Base-by-base conservation (phyloP, 306 rosid species). In the Fragaria nilgerrensis region DNA sequence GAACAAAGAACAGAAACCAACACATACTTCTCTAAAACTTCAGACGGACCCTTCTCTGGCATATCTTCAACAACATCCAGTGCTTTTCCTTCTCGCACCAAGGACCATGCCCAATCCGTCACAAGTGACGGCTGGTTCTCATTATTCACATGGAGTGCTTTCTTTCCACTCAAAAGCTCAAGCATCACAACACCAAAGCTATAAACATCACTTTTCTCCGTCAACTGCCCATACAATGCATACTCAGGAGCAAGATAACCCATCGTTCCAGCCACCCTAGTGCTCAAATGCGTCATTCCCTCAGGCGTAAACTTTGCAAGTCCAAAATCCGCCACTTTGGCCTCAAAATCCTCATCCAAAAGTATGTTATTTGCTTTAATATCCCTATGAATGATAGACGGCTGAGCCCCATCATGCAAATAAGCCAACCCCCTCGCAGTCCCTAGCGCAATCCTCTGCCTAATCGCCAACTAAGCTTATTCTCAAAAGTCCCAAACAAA, bases 221-320 rank as follows among this genome's bases (percentile, higher is more conserved):
- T 89, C 87, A 95, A 85, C 36, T 95, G 99, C 3, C 99, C 99
- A 49, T 95, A 95, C 80, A 95, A 81, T 0, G 97, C 99, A 69
- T 95, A 95, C 86, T 95, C 99, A 0, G 99, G 99, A 41, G 99
- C 97, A 48, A 95, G 92, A 89, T 92, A 95, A 9, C 99, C 97
- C 97, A 95, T 85, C 0, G 99, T 95, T 32, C 99, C 99, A 5
- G 99, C 99, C 0, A 95, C 99, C 73, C 99, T 86, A 0, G 99
- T 95, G 81, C 99, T 95, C 94, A 95, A 66, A 68, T 95, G 99
- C 0, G 99, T 92, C 93, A 89, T 85, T 23, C 97, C 97, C 80
- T 95, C 97, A 0, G 96, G 97, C 10, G 91, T 91, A 72, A 95
- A 95, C 91, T 84, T 92, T 0, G 99, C 99, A 5, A 95, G 88